These are phyloP conservation scores for Cicer arietinum DNA, from an alignment of 306 rosid species.

Conservation along the genomic window DNA sequence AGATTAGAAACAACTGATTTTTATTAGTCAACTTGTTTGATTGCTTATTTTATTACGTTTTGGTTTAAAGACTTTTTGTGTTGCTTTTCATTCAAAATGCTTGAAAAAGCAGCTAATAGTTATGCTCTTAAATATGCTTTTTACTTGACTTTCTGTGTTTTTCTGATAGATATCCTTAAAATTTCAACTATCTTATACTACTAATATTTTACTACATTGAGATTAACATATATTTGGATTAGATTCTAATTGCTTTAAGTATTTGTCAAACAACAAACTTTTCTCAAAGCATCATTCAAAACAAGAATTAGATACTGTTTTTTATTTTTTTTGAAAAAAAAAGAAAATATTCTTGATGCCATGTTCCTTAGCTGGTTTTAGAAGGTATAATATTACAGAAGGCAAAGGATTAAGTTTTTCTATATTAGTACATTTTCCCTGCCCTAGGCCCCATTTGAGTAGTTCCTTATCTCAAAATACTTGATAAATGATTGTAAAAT, in stretches of 20 bases:
- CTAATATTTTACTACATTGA: background rate
- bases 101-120: background rate
- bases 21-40: background rate
- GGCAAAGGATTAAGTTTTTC: background rate
- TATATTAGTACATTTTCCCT: too few relatives aligned
- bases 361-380: slow-evolving; percentile 21
- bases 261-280: slow-evolving; percentile 20
- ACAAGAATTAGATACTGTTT: background rate
- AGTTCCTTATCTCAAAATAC: too few relatives aligned
- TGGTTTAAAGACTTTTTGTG: background rate
- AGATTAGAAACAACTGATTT: background rate
- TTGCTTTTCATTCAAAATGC: slow-evolving; percentile 38
- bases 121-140: slow-evolving; percentile 15
- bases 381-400: background rate
- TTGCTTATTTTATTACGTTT: slow-evolving; percentile 27
- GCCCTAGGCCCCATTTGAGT: too few relatives aligned
- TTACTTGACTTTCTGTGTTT: background rate
- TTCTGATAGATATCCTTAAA: background rate
- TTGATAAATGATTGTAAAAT: too few relatives aligned
- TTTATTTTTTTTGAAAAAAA: background rate
- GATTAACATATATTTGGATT: background rate
- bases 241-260: slow-evolving; percentile 34
- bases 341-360: slow-evolving; percentile 17
- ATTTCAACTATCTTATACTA: background rate
- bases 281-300: slow-evolving; percentile 24